Conservation (phyloP, 1,139 yeast species). For the Kodamaea fungicola region DNA sequence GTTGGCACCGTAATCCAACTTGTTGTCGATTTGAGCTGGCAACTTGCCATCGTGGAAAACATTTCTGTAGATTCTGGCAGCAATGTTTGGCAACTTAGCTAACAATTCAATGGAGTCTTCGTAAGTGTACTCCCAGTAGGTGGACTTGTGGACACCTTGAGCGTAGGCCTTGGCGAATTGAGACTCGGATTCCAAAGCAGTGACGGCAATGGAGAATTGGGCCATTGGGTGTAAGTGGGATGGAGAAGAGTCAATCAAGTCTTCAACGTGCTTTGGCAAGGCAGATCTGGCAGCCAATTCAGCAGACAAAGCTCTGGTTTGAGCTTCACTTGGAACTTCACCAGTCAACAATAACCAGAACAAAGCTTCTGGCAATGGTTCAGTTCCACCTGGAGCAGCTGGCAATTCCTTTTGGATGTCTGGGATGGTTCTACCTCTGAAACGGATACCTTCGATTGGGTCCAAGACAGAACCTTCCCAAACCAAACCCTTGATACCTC, state of each 20-base stretch:
- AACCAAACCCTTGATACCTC: conserved; percentile 95
- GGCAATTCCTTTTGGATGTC: conserved; percentile 92
- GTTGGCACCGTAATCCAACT: conserved; percentile 89
- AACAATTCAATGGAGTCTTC: conserved; percentile 87
- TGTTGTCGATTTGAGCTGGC: conserved; percentile 59
- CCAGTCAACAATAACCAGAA: conserved; percentile 92
- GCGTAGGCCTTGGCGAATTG: conserved; percentile 90
- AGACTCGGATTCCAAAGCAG: conserved; percentile 88
- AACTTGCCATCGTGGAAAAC: conserved; percentile 83
- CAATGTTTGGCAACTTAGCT: conserved; percentile 89
- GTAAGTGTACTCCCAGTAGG: conserved; percentile 89
- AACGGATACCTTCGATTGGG: conserved; percentile 96
- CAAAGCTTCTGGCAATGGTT: conserved; percentile 89
- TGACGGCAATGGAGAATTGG: conserved; percentile 88
- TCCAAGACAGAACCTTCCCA: conserved; percentile 99
- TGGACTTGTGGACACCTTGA: conserved; percentile 78
- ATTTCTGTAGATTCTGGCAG: conserved; percentile 92
- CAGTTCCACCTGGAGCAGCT: conserved; percentile 82
- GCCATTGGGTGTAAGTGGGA: conserved; percentile 95
- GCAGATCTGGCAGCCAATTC: conserved; percentile 84
- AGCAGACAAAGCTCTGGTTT: conserved; percentile 70
- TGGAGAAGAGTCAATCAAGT: conserved; percentile 79
- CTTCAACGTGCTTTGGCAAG: conserved; percentile 83
- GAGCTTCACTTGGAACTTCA: conserved; percentile 75
- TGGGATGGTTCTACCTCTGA: conserved; percentile 97